Base-by-base conservation (phyloP, 495 filamentous ascomycete species). In the Baudoinia panamericana region DNA sequence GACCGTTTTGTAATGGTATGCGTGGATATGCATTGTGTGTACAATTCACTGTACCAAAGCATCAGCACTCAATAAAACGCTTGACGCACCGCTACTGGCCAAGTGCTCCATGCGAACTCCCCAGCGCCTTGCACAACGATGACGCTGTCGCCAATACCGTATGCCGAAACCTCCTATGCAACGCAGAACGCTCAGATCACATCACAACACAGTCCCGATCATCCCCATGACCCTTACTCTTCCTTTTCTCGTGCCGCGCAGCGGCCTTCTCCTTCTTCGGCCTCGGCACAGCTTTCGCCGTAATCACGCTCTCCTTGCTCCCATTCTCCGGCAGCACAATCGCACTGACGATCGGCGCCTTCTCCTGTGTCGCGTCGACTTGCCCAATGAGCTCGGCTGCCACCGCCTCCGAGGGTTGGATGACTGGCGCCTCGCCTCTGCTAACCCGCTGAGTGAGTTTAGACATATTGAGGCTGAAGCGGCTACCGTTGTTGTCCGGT, bases 171-270 rank as follows among this genome's bases (percentile, higher is more conserved):
- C n/a, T n/a, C n/a, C n/a, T n/a, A n/a, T n/a, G n/a, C n/a, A n/a
- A n/a, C n/a, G n/a, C n/a, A n/a, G n/a, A n/a, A n/a, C n/a, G 16
- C 5, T 39, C 16, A 10, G 9, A 23, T 64, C 56, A 76, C 67
- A 75, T 73, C 28, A 76, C 57, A 21, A 61, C 48, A 62, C 84
- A 92, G 55, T 88, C 82, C 33, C 82, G 65, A 38, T 92, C 84
- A 6, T 59, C 47, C 21, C 30, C 30, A 63, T 55, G 45, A 64
- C 59, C 54, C 63, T 65, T 41, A 19, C 62, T 63, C 43, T 56
- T 60, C 48, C 64, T 52, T 50, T 60, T 52, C 45, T 65, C 54
- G 23, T 48, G 35, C 52, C 41, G 54, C 61, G 46, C 40, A 60
- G 46, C 44, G 67, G 59, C 22, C 60, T 51, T 29, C 61, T 59